Percentiles rank a stretch among this genome's conserved stretches.
Conservation (phyloP, 768 basidiomycete genomes). For the Mycena galericulata region DNA sequence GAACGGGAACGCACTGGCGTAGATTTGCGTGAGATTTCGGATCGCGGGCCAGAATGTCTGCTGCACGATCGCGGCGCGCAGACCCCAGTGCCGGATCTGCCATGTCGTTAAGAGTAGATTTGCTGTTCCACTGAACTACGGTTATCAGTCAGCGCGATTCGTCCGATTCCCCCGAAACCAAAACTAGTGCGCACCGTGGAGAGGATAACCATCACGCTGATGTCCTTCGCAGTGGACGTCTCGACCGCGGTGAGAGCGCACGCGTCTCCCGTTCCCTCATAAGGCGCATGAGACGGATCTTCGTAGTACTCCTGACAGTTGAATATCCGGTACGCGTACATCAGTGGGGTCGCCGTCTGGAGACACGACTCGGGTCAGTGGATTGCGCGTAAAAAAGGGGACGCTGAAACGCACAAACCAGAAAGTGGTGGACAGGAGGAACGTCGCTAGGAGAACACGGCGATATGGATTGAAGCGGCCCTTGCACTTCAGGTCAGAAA, state of each 20-base stretch:
- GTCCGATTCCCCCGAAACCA: not conserved
- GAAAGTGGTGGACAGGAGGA: slow-evolving; percentile 33
- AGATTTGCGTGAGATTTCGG: slow-evolving; percentile 31
- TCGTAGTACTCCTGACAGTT: no score
- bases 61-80: slow-evolving; percentile 27
- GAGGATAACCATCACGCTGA: slow-evolving; percentile 25
- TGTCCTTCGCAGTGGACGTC: slow-evolving; percentile 24
- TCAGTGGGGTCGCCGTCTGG: slow-evolving; percentile 30
- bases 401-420: slow-evolving; percentile 15
- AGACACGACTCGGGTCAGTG: no score
- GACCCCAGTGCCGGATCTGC: slow-evolving; percentile 32
- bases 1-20: slow-evolving; percentile 23
- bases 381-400: not conserved
- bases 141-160: not conserved
- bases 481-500: no score
- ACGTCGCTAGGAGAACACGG: no score
- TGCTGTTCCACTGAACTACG: no score
- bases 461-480: slow-evolving; percentile 30
- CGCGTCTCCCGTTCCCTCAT: slow-evolving; percentile 28
- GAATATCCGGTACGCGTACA: no score
- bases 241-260: slow-evolving; percentile 28
- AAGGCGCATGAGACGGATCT: no score
- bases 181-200: slow-evolving; percentile 9
- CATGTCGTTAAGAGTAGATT: slow-evolving; percentile 33
- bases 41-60: slow-evolving; percentile 35